Base-by-base conservation (phyloP, 257 asterid species). In the Mentha longifolia region DNA sequence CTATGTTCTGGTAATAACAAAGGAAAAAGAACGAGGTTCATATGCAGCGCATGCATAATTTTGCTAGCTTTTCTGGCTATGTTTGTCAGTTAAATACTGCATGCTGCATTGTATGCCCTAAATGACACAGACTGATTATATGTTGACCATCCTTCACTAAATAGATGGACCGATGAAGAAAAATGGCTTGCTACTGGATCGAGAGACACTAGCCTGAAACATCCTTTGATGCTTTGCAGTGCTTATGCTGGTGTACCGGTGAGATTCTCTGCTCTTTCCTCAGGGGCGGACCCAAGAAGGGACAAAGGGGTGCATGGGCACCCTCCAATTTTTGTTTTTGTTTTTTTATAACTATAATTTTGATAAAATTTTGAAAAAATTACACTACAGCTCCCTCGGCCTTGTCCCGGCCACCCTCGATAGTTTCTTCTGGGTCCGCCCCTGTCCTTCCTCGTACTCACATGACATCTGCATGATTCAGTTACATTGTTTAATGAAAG, bases 181-280 rank as follows among this genome's bases (percentile, higher is more conserved):
- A 79, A 82, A 64, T 66, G 78, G 85, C 93, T 92, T 73, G 98
- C 97, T 46, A 84, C 95, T 63, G 98, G 98, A 58, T 86, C 91
- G 55, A 80, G 68, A 76, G 72, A 33, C 43, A 73, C 68, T 78
- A 50, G 41, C 64, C 78, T 88, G 76, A 85, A 73, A 72, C 97
- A 90, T 73, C 83, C 78, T 33, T 77, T 92, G 70, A 80, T 82
- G 65, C 80, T 92, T 71, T 65, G 63, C 56, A 90, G 98, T 86
- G 91, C 92, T 57, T 90, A 88, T 75, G 84, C 83, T 20, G 91
- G 84, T 63, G 78, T 89, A 79, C 88, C 89, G 59, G 98, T 92
- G 80, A 76, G 87, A 76, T 76, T 39, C 37, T 43, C 62, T 39
- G 15, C 19, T n/a, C n/a, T n/a, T n/a, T n/a, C n/a, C n/a, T n/a